Evolutionary conservation across 2,329 filamentous ascomycete genomes (phyloP).

Genomic region (Diatrype stigma): DNA sequence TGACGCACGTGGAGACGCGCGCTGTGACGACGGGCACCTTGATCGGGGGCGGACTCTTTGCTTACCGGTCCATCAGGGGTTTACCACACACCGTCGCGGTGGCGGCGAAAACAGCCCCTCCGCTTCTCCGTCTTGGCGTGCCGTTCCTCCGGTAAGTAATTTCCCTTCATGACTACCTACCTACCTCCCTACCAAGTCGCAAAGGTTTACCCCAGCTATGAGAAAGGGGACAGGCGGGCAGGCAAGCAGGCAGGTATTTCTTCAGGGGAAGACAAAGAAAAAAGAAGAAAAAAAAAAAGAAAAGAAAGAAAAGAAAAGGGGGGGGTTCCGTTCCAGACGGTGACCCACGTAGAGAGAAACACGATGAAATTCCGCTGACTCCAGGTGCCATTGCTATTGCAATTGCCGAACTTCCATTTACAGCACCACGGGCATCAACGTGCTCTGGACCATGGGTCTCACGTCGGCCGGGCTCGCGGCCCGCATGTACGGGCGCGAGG

Average conservation of each 20-base stretch:
- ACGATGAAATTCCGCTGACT: background rate
- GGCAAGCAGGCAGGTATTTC: too few relatives aligned
- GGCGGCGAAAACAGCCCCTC: background rate
- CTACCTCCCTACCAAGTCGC: conserved; percentile 24
- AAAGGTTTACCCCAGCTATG: too few relatives aligned
- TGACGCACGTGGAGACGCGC: conserved; percentile 55
- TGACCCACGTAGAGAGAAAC: too few relatives aligned
- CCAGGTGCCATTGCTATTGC: too few relatives aligned
- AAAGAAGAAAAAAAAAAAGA: too few relatives aligned
- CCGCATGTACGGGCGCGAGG: conserved; percentile 51
- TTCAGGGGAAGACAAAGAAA: too few relatives aligned
- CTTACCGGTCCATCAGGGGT: conserved; percentile 27
- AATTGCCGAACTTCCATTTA: conserved; percentile 37
- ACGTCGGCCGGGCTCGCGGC: conserved; percentile 38
- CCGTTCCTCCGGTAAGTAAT: conserved; percentile 17
- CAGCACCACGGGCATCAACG: conserved; percentile 39
- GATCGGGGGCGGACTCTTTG: conserved; percentile 38
- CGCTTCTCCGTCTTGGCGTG: conserved; percentile 3
- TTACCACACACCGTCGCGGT: conserved; percentile 11
- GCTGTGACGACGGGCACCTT: conserved; percentile 50
- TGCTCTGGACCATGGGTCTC: conserved; percentile 40
- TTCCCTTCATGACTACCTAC: too few relatives aligned
- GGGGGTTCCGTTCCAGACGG: too few relatives aligned
- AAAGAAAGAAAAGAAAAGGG: too few relatives aligned
- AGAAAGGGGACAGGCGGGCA: too few relatives aligned